Conservation (phyloP, 2,329 filamentous ascomycete genomes). For the Cucurbitaria berberidis region DNA sequence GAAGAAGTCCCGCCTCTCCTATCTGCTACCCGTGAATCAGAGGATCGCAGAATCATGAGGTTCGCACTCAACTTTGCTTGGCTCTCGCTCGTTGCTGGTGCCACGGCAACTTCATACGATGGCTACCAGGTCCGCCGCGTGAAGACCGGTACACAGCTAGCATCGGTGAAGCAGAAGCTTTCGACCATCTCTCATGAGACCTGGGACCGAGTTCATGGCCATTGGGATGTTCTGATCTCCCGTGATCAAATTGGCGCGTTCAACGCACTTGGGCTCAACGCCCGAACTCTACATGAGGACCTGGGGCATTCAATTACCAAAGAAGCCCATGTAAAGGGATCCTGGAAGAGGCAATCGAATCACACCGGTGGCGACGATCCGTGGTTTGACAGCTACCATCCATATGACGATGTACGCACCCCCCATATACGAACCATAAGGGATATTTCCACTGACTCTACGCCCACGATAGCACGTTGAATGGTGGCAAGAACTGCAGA, state of each 20-base stretch:
- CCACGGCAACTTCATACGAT: conserved; percentile 43
- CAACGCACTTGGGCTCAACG: conserved; percentile 45
- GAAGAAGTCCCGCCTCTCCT: not conserved
- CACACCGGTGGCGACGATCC: conserved; percentile 12
- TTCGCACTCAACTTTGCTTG: conserved; percentile 18
- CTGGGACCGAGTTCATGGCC: conserved; percentile 44
- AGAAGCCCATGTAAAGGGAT: conserved; percentile 53
- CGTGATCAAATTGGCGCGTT: conserved; percentile 49
- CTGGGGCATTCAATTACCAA: conserved; percentile 52
- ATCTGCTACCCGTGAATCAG: not conserved
- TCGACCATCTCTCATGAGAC: conserved; percentile 44
- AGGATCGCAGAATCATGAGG: conserved; percentile 16
- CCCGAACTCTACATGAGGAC: conserved; percentile 52
- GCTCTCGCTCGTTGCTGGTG: conserved; percentile 22
- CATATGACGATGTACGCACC: conserved; percentile 33
- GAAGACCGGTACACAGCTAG: conserved; percentile 41
- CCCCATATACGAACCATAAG: not conserved
- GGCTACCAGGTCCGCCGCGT: conserved; percentile 52
- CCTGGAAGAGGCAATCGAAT: conserved; percentile 31
- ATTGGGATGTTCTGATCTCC: conserved; percentile 54
- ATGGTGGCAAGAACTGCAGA: conserved; percentile 33
- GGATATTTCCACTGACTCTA: not conserved
- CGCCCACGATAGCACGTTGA: conserved; percentile 11
- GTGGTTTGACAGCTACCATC: conserved; percentile 44
- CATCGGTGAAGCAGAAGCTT: conserved; percentile 44